These are phyloP conservation scores for Citrullus amarus DNA, from an alignment of 306 rosid genomes.

Conservation along the genomic window DNA sequence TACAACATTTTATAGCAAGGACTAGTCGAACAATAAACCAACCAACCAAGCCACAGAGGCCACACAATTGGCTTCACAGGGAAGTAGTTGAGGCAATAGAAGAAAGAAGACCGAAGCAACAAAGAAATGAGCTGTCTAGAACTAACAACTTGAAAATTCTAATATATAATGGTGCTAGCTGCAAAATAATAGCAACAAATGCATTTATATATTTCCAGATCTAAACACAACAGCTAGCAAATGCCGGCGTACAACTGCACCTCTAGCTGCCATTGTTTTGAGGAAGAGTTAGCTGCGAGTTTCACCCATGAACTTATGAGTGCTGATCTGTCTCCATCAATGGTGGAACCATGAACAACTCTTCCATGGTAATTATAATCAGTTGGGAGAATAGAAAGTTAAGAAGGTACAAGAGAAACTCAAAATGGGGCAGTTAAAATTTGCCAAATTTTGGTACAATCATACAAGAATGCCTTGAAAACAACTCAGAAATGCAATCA, in stretches of 20 bases:
- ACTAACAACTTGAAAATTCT: background rate
- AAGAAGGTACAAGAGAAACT: background rate
- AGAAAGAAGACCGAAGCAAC: background rate
- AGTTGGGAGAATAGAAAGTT: background rate
- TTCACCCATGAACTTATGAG: background rate
- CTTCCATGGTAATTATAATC: background rate
- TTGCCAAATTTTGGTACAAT: background rate
- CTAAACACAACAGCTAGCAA: background rate
- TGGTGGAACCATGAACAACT: background rate
- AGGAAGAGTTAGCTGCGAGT: slow-evolving; percentile 1
- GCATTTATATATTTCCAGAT: background rate
- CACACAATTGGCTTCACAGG: background rate
- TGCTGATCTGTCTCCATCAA: slow-evolving; percentile 2
- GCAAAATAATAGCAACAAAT: slow-evolving; percentile 2
- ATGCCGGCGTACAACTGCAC: slow-evolving; percentile 3
- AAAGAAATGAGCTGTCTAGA: slow-evolving; percentile 1
- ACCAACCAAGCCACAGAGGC: background rate
- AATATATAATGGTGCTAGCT: background rate
- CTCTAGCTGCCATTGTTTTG: background rate
- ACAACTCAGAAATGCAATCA: background rate
- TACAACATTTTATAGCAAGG: background rate
- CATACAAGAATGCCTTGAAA: background rate
- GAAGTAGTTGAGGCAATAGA: slow-evolving; percentile 1
- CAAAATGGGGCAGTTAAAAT: background rate
- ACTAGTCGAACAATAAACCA: background rate